Evolutionary conservation across 345 rosid genomes (phyloP).

Genomic region (Reutealis trisperma): DNA sequence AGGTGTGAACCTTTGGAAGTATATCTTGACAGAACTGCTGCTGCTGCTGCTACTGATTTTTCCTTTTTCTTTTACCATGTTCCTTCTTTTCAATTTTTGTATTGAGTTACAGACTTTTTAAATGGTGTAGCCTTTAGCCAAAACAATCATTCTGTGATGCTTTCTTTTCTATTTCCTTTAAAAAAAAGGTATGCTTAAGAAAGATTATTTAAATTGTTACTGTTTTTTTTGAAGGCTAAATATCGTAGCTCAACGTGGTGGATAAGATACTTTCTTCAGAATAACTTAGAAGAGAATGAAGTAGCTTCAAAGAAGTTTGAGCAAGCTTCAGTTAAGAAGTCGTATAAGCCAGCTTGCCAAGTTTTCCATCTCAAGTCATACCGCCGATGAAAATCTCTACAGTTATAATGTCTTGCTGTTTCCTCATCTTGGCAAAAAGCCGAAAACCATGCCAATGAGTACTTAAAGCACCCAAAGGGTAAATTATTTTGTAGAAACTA

Average conservation of each 20-base stretch:
- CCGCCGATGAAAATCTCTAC: conserved; percentile 41
- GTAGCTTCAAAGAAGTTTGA: conserved; percentile 72
- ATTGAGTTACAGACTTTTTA: background rate
- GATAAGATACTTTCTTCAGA: conserved; percentile 65
- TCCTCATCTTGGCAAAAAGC: conserved; percentile 4
- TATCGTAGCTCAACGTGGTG: conserved; percentile 89
- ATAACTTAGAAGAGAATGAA: conserved; percentile 67
- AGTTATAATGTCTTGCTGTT: background rate
- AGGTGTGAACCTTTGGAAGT: background rate
- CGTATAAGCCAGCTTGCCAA: conserved; percentile 77
- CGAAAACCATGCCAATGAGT: conserved; percentile 14
- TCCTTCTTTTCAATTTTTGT: background rate
- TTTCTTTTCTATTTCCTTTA: background rate
- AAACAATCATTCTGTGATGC: background rate
- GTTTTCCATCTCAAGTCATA: conserved; percentile 77
- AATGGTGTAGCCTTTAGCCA: too few relatives aligned
- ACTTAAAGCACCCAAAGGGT: conserved; percentile 16
- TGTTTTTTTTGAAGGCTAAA: conserved; percentile 61
- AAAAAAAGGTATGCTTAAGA: background rate
- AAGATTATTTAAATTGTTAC: background rate
- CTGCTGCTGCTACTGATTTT: background rate
- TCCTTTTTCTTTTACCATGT: background rate
- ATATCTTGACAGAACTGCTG: background rate
- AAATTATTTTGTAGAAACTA: conserved; percentile 14
- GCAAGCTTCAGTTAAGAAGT: conserved; percentile 55